Percentiles rank a stretch among this genome's conserved stretches.
phyloP scores from a whole-genome alignment of 129 eudicot genomes.

The Escallonia herrerae region DNA sequence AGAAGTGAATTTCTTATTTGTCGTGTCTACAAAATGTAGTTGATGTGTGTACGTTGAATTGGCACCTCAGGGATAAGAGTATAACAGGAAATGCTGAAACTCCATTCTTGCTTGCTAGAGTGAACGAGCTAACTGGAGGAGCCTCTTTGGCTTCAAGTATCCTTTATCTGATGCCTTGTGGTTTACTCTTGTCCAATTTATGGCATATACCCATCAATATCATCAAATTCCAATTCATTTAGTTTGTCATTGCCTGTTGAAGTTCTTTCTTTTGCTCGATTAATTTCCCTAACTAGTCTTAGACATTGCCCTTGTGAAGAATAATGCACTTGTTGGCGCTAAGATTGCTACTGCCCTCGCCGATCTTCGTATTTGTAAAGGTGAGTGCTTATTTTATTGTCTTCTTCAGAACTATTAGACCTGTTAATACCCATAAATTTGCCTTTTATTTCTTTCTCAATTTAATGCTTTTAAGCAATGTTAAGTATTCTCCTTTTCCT shows the following conservation, averaged over 20 bases:
- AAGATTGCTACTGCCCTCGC: slow-evolving; percentile 82
- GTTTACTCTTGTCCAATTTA: no score
- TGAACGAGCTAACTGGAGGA: slow-evolving; percentile 87
- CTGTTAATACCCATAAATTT: neutral
- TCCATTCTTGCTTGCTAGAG: slow-evolving; percentile 86
- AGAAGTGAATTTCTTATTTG: neutral
- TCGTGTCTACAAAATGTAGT: no score
- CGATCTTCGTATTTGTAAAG: slow-evolving; percentile 40
- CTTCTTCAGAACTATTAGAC: neutral
- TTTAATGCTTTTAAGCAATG: neutral
- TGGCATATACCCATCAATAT: no score
- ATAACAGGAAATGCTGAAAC: slow-evolving; percentile 91
- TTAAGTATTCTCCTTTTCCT: neutral
- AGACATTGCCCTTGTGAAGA: slow-evolving; percentile 97
- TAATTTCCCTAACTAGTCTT: slow-evolving; percentile 32
- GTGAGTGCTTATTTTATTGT: slow-evolving; percentile 4
- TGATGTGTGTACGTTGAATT: slow-evolving; percentile 6
- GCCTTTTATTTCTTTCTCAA: neutral
- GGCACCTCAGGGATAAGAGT: slow-evolving; percentile 59
- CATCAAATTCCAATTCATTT: no score
- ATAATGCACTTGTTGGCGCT: slow-evolving; percentile 81
- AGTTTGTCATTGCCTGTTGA: no score
- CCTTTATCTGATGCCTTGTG: slow-evolving; percentile 26
- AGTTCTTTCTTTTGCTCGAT: slow-evolving; percentile 1
- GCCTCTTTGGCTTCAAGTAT: slow-evolving; percentile 95